A percentile compares a stretch with the other conserved stretches of the same genome.
Evolutionary conservation across 768 basidiomycete genomes (phyloP).

Genomic region (Pleurotus tuber-regium): DNA sequence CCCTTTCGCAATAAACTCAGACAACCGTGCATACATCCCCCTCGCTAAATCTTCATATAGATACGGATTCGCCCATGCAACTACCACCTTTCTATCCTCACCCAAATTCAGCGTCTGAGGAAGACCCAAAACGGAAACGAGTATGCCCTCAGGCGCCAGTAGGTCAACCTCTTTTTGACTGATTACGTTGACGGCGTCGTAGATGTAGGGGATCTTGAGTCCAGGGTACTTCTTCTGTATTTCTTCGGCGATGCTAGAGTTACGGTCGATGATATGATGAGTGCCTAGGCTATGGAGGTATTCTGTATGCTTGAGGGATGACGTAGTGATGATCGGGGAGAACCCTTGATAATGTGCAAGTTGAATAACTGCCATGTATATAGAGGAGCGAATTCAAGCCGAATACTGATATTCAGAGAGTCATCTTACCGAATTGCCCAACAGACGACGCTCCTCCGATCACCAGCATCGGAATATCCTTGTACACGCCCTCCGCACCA

Average conservation of each 20-base stretch:
- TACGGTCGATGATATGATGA: constrained; percentile 36
- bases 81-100: background rate
- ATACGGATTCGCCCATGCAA: background rate
- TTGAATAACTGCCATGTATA: constrained; percentile 25
- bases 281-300: constrained; percentile 35
- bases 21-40: background rate
- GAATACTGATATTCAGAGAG: background rate
- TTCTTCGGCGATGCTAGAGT: background rate
- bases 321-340: constrained; percentile 38
- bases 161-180: background rate
- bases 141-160: background rate
- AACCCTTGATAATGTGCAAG: constrained; percentile 38
- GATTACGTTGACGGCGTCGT: background rate
- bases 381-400: background rate
- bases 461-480: constrained; percentile 30
- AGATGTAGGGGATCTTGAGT: background rate
- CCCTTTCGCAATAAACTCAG: constrained; percentile 10
- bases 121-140: background rate
- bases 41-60: background rate
- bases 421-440: constrained; percentile 33
- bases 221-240: background rate
- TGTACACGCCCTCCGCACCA: constrained; percentile 25
- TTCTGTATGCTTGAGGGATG: constrained; percentile 27
- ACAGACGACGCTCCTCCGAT: constrained; percentile 35
- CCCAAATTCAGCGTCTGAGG: background rate